Evolutionary conservation across 352 stramenopile genomes (phyloP).

Genomic region (Peronospora tabacina): DNA sequence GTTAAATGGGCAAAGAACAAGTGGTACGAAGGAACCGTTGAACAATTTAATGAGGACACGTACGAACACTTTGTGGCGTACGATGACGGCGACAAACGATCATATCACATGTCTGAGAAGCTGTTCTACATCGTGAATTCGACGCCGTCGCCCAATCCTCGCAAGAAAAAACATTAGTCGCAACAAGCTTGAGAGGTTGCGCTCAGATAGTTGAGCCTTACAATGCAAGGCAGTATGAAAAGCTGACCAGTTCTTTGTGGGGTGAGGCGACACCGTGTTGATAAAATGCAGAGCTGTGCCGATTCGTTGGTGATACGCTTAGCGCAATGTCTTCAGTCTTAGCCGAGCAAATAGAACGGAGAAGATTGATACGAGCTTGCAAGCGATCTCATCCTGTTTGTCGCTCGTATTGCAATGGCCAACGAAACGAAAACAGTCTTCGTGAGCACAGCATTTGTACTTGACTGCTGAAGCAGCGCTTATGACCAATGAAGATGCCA

Average conservation of each 20-base stretch:
- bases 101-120: conserved; percentile 86
- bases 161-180: conserved; percentile 22
- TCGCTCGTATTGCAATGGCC: conserved; percentile 8
- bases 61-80: conserved; percentile 83
- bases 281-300: conserved; percentile 7
- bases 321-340: background rate
- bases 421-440: conserved; percentile 11
- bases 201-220: conserved; percentile 9
- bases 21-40: conserved; percentile 78
- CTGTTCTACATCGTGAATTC: conserved; percentile 73
- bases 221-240: conserved; percentile 23
- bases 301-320: background rate
- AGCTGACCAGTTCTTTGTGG: conserved; percentile 10
- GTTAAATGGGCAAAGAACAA: conserved; percentile 88
- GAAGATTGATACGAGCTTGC: background rate
- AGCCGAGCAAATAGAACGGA: background rate
- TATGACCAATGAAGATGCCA: conserved; percentile 68
- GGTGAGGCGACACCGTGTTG: conserved; percentile 6
- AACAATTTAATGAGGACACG: conserved; percentile 68
- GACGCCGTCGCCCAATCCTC: conserved; percentile 25
- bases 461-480: background rate
- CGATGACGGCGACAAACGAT: conserved; percentile 81
- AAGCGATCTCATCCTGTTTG: conserved; percentile 10
- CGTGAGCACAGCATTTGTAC: conserved; percentile 1
- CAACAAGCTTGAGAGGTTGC: conserved; percentile 17